Base-by-base conservation (phyloP, 208 protist genomes). In the Endotrypanum monterogeii region DNA sequence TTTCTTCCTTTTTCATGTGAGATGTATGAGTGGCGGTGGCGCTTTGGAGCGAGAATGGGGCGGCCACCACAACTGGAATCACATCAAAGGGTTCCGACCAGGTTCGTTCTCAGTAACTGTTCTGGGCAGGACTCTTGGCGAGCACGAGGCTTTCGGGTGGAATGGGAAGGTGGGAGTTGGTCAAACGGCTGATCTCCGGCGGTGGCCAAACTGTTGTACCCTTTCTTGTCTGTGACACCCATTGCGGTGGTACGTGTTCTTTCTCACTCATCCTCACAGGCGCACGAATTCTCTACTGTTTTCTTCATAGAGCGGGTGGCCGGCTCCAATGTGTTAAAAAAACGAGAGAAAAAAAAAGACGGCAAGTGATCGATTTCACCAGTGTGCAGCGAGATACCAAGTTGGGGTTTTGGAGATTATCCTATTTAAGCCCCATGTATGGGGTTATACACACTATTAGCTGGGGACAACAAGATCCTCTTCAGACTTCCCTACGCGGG, bases 1-100 rank as follows among this genome's bases (percentile, higher is more conserved):
- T 91, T 11, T 96, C 91, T 37, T 96, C 91, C 9, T 96, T 96
- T 78, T 96, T 96, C 37, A 82, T 85, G 63, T 85, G 71, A 75
- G 44, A 20, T 14, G 30, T 5, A 20, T 25, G 12, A 11, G 44
- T 48, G 44, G 44, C 12, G 44, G 44, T 20, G 37, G n/a, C 58
- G 30, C 9, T 16, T 48, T 57, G 44, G 44, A n/a, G 41, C 32
- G 12, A 11, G 71, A n/a, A 37, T 28, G 8, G 7, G 44, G 62
- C 48, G 28, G 41, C 12, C 12, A 41, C 37, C 12, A 18, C 18
- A 37, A 20, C 35, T 8, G 60, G 60, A 20, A 9, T 39, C 23
- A 65, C 2, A 32, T 30, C 62, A 8, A 60, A 48, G 50, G 37
- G 48, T 25, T 28, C 12, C 11, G 25, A 61, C 23, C 6, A 50